A percentile compares a stretch with the other conserved stretches of the same genome.
These are phyloP conservation scores for Thielaviopsis musarum DNA, from an alignment of 2,329 filamentous ascomycete species.

Conservation along the genomic window DNA sequence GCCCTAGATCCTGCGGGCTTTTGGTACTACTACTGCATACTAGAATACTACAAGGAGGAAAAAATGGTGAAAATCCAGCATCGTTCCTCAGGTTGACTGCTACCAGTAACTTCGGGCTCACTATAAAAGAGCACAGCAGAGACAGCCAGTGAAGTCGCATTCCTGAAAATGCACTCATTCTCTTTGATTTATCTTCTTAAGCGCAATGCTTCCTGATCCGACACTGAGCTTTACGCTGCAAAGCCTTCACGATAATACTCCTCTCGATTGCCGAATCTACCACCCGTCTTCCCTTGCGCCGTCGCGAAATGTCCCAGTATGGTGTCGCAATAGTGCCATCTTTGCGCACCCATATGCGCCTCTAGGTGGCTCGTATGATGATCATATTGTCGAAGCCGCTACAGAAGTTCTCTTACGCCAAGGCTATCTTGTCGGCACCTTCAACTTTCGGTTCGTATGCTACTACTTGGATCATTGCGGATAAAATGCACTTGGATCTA, in stretches of 20 bases:
- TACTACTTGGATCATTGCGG: slow-evolving; percentile 1
- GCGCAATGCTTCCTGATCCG: slow-evolving; percentile 8
- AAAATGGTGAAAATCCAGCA: too few relatives aligned
- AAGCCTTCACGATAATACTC: slow-evolving; percentile 64
- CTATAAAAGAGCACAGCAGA: background rate
- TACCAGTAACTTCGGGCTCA: background rate
- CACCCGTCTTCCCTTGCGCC: slow-evolving; percentile 38
- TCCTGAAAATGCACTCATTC: background rate
- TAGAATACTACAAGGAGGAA: too few relatives aligned
- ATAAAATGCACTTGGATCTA: background rate
- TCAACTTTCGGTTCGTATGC: slow-evolving; percentile 60
- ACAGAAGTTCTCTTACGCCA: slow-evolving; percentile 46
- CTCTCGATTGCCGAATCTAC: slow-evolving; percentile 70
- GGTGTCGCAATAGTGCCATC: slow-evolving; percentile 38
- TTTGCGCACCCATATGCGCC: slow-evolving; percentile 85
- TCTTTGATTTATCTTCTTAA: background rate
- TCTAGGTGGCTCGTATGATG: slow-evolving; percentile 71
- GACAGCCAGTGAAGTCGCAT: too few relatives aligned
- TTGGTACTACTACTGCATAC: too few relatives aligned
- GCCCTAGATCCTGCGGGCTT: too few relatives aligned
- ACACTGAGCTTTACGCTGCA: slow-evolving; percentile 35
- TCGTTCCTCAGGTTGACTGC: too few relatives aligned
- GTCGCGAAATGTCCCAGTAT: slow-evolving; percentile 20
- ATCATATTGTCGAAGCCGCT: slow-evolving; percentile 55
- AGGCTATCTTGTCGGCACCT: slow-evolving; percentile 67